These are phyloP conservation scores for Cucurbita pepo DNA, from an alignment of 306 rosid genomes.

Conservation along the genomic window DNA sequence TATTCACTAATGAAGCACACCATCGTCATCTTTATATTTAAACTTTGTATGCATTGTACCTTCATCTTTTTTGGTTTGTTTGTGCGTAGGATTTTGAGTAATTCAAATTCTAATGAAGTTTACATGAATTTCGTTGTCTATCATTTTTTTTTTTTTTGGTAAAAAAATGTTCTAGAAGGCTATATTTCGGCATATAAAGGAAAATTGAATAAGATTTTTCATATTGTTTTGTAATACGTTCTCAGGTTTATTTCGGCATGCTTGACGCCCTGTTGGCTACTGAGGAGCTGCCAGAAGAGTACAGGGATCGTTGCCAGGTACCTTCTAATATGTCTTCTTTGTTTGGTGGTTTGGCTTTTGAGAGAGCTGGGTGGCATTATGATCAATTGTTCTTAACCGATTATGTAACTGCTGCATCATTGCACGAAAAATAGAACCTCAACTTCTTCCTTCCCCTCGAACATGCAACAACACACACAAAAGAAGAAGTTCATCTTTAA, in stretches of 20 bases:
- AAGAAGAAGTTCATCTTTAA: not conserved
- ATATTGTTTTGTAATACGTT: constrained; percentile 8
- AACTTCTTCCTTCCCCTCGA: not conserved
- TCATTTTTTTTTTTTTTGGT: no score
- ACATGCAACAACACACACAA: not conserved
- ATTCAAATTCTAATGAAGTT: no score
- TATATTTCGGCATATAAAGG: not conserved
- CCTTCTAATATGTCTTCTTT: not conserved
- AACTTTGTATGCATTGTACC: no score
- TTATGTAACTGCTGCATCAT: not conserved
- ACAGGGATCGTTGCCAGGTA: constrained; percentile 78
- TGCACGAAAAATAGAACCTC: not conserved
- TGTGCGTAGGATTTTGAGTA: no score
- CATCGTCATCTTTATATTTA: no score
- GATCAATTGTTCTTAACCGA: not conserved
- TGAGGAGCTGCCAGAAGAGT: constrained; percentile 95
- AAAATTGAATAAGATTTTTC: not conserved
- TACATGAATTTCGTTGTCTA: no score
- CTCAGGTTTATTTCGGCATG: constrained; percentile 97
- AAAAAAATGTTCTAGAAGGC: no score
- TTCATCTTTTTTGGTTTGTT: no score
- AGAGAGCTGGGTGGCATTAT: not conserved
- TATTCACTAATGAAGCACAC: no score
- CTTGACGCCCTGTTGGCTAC: constrained; percentile 95
- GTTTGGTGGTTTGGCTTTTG: not conserved